phyloP scores from a whole-genome alignment of 2,329 filamentous ascomycete species.

The Arthrobotrys conoides region DNA sequence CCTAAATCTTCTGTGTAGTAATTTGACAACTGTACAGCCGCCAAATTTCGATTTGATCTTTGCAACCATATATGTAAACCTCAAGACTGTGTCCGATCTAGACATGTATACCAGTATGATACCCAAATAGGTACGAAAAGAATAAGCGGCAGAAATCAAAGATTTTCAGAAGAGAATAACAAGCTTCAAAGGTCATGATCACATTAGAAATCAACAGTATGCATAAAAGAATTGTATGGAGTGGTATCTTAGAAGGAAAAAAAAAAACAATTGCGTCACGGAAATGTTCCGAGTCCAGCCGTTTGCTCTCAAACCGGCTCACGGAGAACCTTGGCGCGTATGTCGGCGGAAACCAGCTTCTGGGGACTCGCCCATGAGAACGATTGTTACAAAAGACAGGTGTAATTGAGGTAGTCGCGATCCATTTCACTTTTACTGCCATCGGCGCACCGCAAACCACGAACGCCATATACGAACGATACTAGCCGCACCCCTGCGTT shows the following conservation, averaged over 20 bases:
- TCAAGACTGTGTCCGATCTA: neutral
- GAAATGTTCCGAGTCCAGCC: neutral
- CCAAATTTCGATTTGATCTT: neutral
- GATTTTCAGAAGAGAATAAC: neutral
- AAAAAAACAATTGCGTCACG: neutral
- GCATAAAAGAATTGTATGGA: neutral
- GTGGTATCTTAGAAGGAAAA: conserved; percentile 15
- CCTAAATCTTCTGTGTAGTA: no score
- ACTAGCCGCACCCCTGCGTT: conserved; percentile 19
- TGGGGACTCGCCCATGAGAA: neutral
- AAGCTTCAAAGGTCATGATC: neutral
- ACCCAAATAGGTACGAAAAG: neutral
- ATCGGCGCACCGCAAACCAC: neutral
- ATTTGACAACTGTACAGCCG: neutral
- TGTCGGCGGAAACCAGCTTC: conserved; percentile 2
- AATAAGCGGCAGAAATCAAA: neutral
- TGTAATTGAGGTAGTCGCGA: neutral
- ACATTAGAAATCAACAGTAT: conserved; percentile 2
- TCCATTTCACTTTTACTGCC: neutral
- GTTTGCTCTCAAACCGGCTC: conserved; percentile 27
- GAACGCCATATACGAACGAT: conserved; percentile 4
- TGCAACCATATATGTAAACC: no score
- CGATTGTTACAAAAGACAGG: neutral
- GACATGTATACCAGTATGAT: neutral
- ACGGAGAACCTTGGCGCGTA: conserved; percentile 17